Base-by-base conservation (phyloP, 1,284 basidiomycete species). In the Austroboletus novae-zelandiae region DNA sequence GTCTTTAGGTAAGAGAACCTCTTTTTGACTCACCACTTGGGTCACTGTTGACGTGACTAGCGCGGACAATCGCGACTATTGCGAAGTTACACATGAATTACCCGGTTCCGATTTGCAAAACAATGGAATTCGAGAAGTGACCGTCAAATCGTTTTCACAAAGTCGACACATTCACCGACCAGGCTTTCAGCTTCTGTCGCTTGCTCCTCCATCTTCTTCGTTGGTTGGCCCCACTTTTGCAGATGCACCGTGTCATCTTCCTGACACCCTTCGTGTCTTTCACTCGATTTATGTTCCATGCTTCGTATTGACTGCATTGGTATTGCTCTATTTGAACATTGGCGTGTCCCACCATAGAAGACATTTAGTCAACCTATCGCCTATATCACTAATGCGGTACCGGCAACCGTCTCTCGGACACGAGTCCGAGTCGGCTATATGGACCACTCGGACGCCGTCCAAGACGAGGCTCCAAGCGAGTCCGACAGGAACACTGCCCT, bases 21-120 rank as follows among this genome's bases (percentile, higher is more conserved):
- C 14, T 53, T 36, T 27, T 36, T 18, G 8, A 42, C 7, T 1
- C 6, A 17, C 40, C 49, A 43, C 40, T 29, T 36, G 18, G 2
- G 6, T 49, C 42, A 34, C 45, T 37, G 53, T 27, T 27, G 25
- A 49, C 46, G 31, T 47, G 17, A 50, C 27, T 61, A 92, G 90
- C 62, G 93, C 86, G 9, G 91, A 95, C 66, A 89, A 95, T 69
- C 88, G 89, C 51, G 92, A 95, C 66, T 91, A 91, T 60, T 95
- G 92, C 64, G 87, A 92, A 56, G 76, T 87, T 55, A 71, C 67
- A 35, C 88, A 91, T 65, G 66, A 72, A 43, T 53, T 73, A 11
- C 55, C 57, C 11, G 43, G 54, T 47, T 51, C 60, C 42, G 64
- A 64, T 30, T 52, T 39, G 60, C 55, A 51, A 42, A n/a, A 36